Percentiles rank a stretch among this genome's conserved stretches.
These are phyloP conservation scores for Boletus pseudo-olivaceus DNA, from an alignment of 768 basidiomycete genomes.

Conservation along the genomic window DNA sequence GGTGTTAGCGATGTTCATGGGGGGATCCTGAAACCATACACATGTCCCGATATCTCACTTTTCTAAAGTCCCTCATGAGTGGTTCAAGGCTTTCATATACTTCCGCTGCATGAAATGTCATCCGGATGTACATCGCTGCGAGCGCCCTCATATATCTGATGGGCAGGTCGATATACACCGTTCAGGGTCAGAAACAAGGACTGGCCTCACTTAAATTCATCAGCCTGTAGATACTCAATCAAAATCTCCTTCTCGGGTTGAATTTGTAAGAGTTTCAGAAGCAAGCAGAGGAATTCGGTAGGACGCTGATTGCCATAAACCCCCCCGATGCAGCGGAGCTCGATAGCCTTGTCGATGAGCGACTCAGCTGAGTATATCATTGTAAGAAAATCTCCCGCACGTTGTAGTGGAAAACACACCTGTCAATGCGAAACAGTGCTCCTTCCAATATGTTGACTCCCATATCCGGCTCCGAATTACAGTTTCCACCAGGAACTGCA, in stretches of 20 bases:
- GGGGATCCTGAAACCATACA: conserved; percentile 44
- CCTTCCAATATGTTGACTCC: conserved; percentile 95
- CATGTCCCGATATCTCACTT: conserved; percentile 77
- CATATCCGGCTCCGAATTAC: conserved; percentile 96
- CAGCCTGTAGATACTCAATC: conserved; percentile 90
- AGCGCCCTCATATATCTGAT: conserved; percentile 88
- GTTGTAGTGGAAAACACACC: conserved; percentile 44
- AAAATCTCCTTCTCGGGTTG: conserved; percentile 98
- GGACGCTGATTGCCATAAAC: conserved; percentile 95
- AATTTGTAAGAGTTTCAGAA: conserved; percentile 92
- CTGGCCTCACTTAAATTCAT: conserved; percentile 92
- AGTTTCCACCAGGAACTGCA: conserved; percentile 89
- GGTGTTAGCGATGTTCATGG: neutral
- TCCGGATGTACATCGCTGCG: conserved; percentile 89
- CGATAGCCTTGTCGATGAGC: conserved; percentile 90
- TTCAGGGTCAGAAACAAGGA: neutral
- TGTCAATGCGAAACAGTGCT: conserved; percentile 96
- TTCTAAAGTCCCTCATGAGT: conserved; percentile 88
- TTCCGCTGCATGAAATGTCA: conserved; percentile 89
- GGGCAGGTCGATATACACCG: neutral
- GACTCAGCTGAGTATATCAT: conserved; percentile 64
- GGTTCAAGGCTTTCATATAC: conserved; percentile 94
- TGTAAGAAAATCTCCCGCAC: neutral
- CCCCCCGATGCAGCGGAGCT: conserved; percentile 79
- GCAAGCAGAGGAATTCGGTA: conserved; percentile 88